Conservation (phyloP, 768 basidiomycete species). For the Lactifluus rugatus region DNA sequence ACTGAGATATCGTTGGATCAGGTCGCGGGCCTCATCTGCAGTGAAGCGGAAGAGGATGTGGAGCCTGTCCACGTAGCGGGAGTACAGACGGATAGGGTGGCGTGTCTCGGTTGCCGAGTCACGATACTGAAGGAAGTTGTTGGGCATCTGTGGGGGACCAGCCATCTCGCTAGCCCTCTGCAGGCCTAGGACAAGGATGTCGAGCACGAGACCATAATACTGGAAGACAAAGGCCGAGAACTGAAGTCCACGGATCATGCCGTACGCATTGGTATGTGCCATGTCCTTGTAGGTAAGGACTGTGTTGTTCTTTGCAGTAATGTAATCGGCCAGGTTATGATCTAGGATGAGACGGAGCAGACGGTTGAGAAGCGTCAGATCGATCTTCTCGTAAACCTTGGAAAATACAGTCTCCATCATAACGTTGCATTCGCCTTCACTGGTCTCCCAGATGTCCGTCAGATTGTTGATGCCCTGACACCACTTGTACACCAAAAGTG, state of each 20-base stretch:
- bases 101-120: conserved; percentile 92
- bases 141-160: conserved; percentile 93
- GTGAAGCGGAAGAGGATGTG: conserved; percentile 97
- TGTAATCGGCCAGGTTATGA: conserved; percentile 98
- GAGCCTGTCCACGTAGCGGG: conserved; percentile 89
- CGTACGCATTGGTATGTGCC: conserved; percentile 96
- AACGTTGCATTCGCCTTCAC: conserved; percentile 95
- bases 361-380: conserved; percentile 90
- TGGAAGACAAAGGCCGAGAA: conserved; percentile 99
- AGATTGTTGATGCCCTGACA: conserved; percentile 99
- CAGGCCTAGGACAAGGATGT: conserved; percentile 92
- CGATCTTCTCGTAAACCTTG: conserved; percentile 99
- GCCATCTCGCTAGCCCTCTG: conserved; percentile 99
- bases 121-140: conserved; percentile 96
- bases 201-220: conserved; percentile 92
- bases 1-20: conserved; percentile 95
- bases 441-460: conserved; percentile 97
- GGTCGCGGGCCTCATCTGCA: conserved; percentile 92
- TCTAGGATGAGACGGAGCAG: conserved; percentile 93
- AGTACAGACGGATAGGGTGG: conserved; percentile 97
- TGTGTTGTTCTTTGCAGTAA: conserved; percentile 98
- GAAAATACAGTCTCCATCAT: conserved; percentile 98
- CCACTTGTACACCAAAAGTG: conserved; percentile 98
- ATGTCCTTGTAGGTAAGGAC: conserved; percentile 94
- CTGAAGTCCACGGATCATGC: conserved; percentile 93